phyloP scores from a whole-genome alignment of 148 eudicot genomes.

The Rhododendron williamsianum region DNA sequence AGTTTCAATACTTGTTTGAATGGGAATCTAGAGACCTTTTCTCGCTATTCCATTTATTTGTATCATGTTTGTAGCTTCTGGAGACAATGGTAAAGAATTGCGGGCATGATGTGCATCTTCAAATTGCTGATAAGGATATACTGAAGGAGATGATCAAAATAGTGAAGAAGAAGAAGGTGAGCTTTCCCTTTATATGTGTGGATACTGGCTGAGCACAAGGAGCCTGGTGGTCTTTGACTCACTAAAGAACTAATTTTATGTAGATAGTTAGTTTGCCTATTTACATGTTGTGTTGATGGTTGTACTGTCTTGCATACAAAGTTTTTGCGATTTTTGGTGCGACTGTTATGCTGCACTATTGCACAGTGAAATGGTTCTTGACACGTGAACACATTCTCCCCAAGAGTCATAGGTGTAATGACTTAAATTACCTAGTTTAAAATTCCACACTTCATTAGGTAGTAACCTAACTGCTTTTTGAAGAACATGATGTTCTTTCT shows the following conservation, averaged over 20 bases:
- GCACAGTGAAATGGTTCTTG: background rate
- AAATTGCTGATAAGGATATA: conserved; percentile 66
- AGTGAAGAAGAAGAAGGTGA: conserved; percentile 85
- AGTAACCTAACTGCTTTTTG: background rate
- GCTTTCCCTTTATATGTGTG: background rate
- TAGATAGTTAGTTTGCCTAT: background rate
- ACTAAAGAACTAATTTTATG: background rate
- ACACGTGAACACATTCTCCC: background rate
- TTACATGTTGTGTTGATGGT: background rate
- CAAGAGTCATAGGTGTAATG: background rate
- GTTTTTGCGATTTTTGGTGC: background rate
- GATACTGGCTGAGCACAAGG: background rate
- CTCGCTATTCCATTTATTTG: background rate
- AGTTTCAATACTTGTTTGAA: background rate
- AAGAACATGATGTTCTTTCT: background rate
- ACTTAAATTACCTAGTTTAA: background rate
- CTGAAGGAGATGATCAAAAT: conserved; percentile 86
- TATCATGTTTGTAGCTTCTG: conserved; percentile 48
- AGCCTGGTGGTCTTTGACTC: background rate
- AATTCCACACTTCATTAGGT: background rate
- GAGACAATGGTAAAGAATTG: conserved; percentile 99
- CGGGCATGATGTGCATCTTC: conserved; percentile 78
- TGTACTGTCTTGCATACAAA: background rate
- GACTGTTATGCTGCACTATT: background rate
- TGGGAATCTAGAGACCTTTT: background rate